Evolutionary conservation across 1,284 basidiomycete genomes (phyloP).

Genomic region (Marasmius sp.): DNA sequence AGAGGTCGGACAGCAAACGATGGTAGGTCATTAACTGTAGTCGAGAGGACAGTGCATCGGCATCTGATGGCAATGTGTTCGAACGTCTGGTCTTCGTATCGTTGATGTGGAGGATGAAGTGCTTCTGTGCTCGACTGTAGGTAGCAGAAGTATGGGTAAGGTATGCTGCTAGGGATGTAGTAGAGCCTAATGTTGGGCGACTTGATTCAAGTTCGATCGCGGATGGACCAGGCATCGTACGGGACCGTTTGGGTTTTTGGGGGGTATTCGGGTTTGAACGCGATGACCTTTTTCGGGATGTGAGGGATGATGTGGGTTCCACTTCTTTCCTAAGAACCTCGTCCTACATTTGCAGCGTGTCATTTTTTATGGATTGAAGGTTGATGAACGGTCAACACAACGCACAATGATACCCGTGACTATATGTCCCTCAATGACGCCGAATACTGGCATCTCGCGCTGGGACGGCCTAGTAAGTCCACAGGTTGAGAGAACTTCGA

Average conservation of each 20-base stretch:
- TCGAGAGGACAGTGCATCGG: conserved; percentile 65
- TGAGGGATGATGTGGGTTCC: conserved; percentile 17
- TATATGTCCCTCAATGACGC: conserved; percentile 55
- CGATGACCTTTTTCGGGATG: conserved; percentile 17
- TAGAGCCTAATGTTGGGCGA: not conserved
- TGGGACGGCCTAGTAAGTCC: conserved; percentile 22
- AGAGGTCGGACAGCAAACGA: conserved; percentile 60
- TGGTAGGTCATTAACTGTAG: conserved; percentile 86
- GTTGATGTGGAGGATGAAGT: conserved; percentile 50
- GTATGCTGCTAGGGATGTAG: not conserved
- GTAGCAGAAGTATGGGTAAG: not conserved
- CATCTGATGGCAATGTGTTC: conserved; percentile 54
- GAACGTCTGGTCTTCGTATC: conserved; percentile 78
- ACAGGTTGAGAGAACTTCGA: not conserved
- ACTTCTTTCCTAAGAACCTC: conserved; percentile 25
- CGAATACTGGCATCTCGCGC: conserved; percentile 77
- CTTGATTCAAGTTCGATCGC: not conserved
- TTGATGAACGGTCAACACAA: conserved; percentile 15
- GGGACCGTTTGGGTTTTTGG: conserved; percentile 22
- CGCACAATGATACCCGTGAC: conserved; percentile 69
- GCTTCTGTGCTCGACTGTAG: not conserved
- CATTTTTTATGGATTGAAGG: not conserved
- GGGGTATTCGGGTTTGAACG: conserved; percentile 19
- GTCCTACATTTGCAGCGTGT: conserved; percentile 16
- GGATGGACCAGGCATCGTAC: conserved; percentile 16